A percentile compares a stretch with the other conserved stretches of the same genome.
Conservation (phyloP, 1,284 basidiomycete species). For the Pseudozyma hubeiensis region DNA sequence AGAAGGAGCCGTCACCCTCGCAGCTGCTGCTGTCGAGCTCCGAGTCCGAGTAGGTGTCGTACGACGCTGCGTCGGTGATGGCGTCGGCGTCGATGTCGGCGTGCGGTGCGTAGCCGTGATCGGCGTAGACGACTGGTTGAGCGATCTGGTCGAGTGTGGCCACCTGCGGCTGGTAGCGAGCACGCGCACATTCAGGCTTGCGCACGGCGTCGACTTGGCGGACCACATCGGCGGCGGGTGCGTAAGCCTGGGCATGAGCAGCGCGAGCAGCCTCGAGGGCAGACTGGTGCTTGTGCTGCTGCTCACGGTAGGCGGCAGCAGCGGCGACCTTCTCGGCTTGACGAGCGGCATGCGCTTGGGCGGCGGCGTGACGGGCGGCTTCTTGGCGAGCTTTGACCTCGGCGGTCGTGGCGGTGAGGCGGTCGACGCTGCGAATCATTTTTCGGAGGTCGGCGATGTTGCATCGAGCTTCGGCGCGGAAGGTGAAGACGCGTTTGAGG, state of each 20-base stretch:
- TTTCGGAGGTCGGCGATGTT: slow-evolving; percentile 56
- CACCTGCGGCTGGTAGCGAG: slow-evolving; percentile 34
- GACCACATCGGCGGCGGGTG: slow-evolving; percentile 18
- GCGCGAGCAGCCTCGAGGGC: slow-evolving; percentile 38
- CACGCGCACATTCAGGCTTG: slow-evolving; percentile 31
- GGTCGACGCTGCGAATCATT: slow-evolving; percentile 55
- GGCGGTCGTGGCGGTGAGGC: slow-evolving; percentile 62
- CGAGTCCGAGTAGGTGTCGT: slow-evolving; percentile 44
- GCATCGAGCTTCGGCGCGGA: slow-evolving; percentile 62
- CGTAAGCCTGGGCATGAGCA: slow-evolving; percentile 24
- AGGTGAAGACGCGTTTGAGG: slow-evolving; percentile 65
- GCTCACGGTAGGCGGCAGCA: slow-evolving; percentile 33
- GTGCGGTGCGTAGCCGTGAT: slow-evolving; percentile 19
- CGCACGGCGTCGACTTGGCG: slow-evolving; percentile 35
- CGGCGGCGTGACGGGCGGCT: slow-evolving; percentile 41
- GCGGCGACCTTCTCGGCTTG: slow-evolving; percentile 47
- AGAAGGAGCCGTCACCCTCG: slow-evolving; percentile 43
- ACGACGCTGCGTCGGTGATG: slow-evolving; percentile 14
- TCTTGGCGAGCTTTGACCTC: slow-evolving; percentile 56
- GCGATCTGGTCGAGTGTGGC: slow-evolving; percentile 26
- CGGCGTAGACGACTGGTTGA: slow-evolving; percentile 26
- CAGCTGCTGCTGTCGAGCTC: slow-evolving; percentile 49
- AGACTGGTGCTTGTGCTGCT: slow-evolving; percentile 42
- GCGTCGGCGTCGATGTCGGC: slow-evolving; percentile 8
- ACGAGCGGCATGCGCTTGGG: slow-evolving; percentile 36